Conservation (phyloP, 768 basidiomycete genomes). For the Amanita fuliginea region DNA sequence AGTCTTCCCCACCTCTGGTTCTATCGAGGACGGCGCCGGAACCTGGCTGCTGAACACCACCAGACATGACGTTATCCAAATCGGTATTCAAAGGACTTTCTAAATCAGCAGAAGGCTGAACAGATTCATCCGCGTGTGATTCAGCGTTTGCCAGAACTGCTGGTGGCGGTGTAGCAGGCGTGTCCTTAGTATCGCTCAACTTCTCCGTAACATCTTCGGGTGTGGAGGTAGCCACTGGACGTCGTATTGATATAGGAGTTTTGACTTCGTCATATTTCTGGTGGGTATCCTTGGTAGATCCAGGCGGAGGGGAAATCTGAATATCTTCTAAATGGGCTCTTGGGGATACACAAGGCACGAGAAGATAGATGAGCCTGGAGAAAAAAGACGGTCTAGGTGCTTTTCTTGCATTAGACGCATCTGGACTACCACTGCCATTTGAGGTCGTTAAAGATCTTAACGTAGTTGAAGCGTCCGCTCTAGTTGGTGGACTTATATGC, state of each 20-base stretch:
- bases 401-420: conserved; percentile 10
- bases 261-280: conserved; percentile 10
- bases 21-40: conserved; percentile 45
- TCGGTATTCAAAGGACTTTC: conserved; percentile 48
- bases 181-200: background rate
- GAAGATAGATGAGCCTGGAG: conserved; percentile 45
- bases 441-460: conserved; percentile 11
- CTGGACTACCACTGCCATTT: conserved; percentile 12
- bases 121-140: conserved; percentile 19
- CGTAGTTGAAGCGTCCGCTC: conserved; percentile 8
- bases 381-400: conserved; percentile 41
- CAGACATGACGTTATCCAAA: conserved; percentile 84
- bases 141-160: background rate
- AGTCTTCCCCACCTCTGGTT: conserved; percentile 31
- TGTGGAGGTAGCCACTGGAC: background rate
- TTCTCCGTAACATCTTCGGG: background rate
- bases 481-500: conserved; percentile 7
- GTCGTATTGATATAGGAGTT: background rate
- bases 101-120: conserved; percentile 26
- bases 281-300: conserved; percentile 4
- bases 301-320: conserved; percentile 16
- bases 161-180: background rate
- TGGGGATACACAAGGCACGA: conserved; percentile 59
- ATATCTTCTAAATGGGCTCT: conserved; percentile 32
- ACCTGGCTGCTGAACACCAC: conserved; percentile 86